Evolutionary conservation across 2,329 filamentous ascomycete species (phyloP), one percentile per base, ranked within the genome.

Genomic region (Thelonectria rubi): DNA sequence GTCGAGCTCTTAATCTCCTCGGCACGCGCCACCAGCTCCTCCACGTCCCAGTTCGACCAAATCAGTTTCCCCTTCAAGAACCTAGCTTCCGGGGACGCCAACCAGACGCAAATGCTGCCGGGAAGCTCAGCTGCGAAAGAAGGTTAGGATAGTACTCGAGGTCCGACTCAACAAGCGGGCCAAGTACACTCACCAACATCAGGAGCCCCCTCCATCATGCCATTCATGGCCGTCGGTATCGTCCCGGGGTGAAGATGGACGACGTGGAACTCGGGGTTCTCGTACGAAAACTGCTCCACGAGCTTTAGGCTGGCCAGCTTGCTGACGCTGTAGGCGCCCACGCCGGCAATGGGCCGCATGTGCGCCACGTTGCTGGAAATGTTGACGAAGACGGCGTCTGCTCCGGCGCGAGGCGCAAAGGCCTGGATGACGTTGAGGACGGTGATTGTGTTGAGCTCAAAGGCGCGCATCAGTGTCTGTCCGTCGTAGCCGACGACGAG

Each of bases 381-480:
- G 39, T 34, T 32, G 11, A 45, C 18, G 9, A 45, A 18, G 5
- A 20, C 10, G 18, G 42, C 17, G 8, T 45, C 42, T 14, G 42
- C 18, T 21, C 17, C 42, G 20, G 42, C 42, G 12, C 21, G 24
- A 3, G 45, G 15, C n/a, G 11, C 21, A 14, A 75, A 73, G 3
- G 67, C 65, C 17, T 72, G 67, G 0, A 75, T 12, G 0, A 72
- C 59, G 43, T 75, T 69, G 12, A 76, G 58, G 0, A 62, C 10
- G 0, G 63, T 64, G 0, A 74, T 17, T 5, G 37, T 32, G 30
- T 55, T 55, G 43, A 48, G 18, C 30, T 55, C 53, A 14, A 55
- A 55, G 7, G 26, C 30, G 14, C 53, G 43, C 14, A 14, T 26
- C 2, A 55, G 15, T 10, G 46, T 20, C 2, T 14, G 8, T 14